Evolutionary conservation across 345 rosid genomes (phyloP), one percentile per base, ranked within the genome.

Genomic region (Geranium brycei): DNA sequence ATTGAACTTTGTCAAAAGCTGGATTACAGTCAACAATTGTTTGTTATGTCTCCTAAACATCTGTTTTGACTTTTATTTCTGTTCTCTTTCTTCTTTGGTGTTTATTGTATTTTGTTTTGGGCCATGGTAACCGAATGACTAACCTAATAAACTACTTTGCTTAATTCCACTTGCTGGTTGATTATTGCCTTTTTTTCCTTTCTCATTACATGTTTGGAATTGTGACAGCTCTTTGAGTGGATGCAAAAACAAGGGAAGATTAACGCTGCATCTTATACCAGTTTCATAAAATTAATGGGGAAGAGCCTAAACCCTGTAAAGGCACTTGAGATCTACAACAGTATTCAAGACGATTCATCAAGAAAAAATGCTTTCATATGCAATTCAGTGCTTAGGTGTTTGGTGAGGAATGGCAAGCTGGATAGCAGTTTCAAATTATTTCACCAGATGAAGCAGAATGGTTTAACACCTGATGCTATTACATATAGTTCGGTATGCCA

Each of bases 371-470:
- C 83, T 74, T 87, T 68, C 68, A 76, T 87, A 67, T 87, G 98
- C 69, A 92, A 92, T 77, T 84, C 96, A 41, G 61, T 86, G 61
- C 93, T 92, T 69, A 80, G 84, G 76, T 87, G 91, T 78, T 71
- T 92, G 55, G 82, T 86, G 53, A 86, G 71, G 81, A 87, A 78
- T 79, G 88, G 90, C 53, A 92, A 82, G 76, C 75, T 84, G 31
- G 78, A 86, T 40, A 76, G 77, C 62, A 68, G 87, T 76, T 63
- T 87, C 67, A 82, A 79, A 66, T 65, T 85, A 78, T 92, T 92
- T 80, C 83, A 81, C 77, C 76, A 92, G 78, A 92, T 87, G 98
- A 89, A 89, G 93, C 89, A 69, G 28, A 71, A 71, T 77, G 98
- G 98, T 53, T 82, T 92, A 23, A 66, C 63, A 73, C 98, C 98